Conservation (phyloP, 345 rosid species). For the Lumnitzera racemosa region DNA sequence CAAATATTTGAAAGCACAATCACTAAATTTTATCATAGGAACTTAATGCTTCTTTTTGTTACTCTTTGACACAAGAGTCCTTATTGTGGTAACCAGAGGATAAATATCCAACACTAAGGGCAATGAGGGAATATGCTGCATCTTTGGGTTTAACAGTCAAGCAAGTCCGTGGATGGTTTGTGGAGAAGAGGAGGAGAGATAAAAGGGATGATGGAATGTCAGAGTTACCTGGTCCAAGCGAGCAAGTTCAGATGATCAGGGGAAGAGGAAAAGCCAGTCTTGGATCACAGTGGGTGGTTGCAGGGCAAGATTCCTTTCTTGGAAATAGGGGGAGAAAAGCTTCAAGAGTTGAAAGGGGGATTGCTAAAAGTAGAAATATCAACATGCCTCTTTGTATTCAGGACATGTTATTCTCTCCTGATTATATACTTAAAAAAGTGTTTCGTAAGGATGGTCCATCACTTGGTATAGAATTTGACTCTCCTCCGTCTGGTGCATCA, state of each 20-base stretch:
- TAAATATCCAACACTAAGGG: constrained; percentile 45
- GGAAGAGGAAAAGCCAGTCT: constrained; percentile 14
- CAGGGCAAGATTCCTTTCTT: constrained; percentile 9
- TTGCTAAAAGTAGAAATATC: constrained; percentile 9
- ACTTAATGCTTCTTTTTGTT: no score
- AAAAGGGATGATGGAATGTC: constrained; percentile 19
- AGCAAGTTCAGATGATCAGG: constrained; percentile 8
- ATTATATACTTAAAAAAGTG: constrained; percentile 52
- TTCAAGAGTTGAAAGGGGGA: constrained; percentile 14
- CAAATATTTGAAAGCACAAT: no score
- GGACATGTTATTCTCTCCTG: constrained; percentile 43
- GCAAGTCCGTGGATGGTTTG: constrained; percentile 75
- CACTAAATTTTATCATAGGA: no score
- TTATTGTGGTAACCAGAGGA: constrained; percentile 40
- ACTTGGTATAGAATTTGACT: constrained; percentile 68
- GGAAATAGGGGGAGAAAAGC: constrained; percentile 5
- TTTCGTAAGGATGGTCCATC: constrained; percentile 96
- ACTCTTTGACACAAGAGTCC: constrained; percentile 7
- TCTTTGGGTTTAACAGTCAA: constrained; percentile 52
- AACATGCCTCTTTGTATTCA: constrained; percentile 28
- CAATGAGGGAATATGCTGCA: constrained; percentile 47
- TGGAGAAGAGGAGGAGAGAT: constrained; percentile 60
- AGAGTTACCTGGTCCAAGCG: constrained; percentile 9
- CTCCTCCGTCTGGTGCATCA: constrained; percentile 36
- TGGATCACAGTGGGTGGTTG: constrained; percentile 10